Base-by-base conservation (phyloP, 1,139 yeast species). In the Suzukiozyma palmioleophila region DNA sequence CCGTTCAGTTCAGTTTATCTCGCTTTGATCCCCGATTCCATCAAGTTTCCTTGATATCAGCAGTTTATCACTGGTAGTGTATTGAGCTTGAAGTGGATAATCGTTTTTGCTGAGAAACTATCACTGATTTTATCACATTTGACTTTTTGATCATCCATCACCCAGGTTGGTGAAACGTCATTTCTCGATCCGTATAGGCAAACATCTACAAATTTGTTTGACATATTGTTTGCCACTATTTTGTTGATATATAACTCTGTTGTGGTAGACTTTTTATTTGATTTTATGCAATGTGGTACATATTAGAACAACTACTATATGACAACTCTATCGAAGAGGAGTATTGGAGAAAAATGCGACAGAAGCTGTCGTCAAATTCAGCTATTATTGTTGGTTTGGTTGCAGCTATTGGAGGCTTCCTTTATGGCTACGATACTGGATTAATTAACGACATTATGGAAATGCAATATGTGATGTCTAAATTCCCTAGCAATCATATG, bases 341-440 rank as follows among this genome's bases (percentile, higher is more conserved):
- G 40, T 57, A 66, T 47, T 59, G 64, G 50, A 54, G 59, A 26
- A 65, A 65, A 46, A 58, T 68, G 55, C 66, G 73, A 42, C 71
- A 67, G 53, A 64, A 71, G 43, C 75, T 78, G 43, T 76, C 84
- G 1, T 72, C 80, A 4, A 61, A 66, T 37, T 77, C 82, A 65
- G 86, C 89, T 11, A 58, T 82, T 33, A 62, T 73, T 12, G 88
- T 84, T 6, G 92, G 92, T 42, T 53, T 79, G 26, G 80, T 84
- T 41, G 89, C 90, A 8, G 92, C 94, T 14, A 74, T 83, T 15
- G 94, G 94, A 31, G 95, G 94, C 0, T 84, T 85, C 59, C 65
- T 85, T 38, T 85, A 83, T 54, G 95, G 95, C 1, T 84, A 84
- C 56, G 95, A 86, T 59, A 87, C 95, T 1, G 94, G 95, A 3